A percentile compares a stretch with the other conserved stretches of the same genome.
These are phyloP conservation scores for Penicillium crustosum DNA, from an alignment of 2,329 filamentous ascomycete genomes.

Conservation along the genomic window DNA sequence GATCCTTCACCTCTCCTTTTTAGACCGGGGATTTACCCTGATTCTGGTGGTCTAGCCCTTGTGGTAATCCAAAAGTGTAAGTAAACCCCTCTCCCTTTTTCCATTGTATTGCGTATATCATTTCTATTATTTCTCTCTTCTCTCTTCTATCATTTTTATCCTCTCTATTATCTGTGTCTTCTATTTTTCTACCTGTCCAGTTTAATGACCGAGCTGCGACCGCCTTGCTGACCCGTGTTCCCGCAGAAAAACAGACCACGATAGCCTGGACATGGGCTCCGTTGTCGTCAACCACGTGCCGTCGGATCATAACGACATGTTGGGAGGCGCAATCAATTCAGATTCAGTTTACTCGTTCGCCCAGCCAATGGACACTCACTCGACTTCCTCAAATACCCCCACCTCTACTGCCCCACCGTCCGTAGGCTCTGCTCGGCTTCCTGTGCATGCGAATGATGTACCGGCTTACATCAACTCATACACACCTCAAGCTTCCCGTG, in stretches of 20 bases:
- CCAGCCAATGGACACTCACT: constrained; percentile 1
- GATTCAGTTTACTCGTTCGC: constrained; percentile 39
- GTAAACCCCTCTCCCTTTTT: neutral
- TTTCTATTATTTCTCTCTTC: neutral
- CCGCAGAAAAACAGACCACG: constrained; percentile 9
- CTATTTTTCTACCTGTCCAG: neutral
- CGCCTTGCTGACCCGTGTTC: constrained; percentile 13
- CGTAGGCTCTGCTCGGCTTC: constrained; percentile 34
- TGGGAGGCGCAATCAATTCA: constrained; percentile 47
- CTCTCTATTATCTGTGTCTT: neutral
- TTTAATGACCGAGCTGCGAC: constrained; percentile 4
- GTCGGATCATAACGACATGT: constrained; percentile 69
- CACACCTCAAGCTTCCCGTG: constrained; percentile 24
- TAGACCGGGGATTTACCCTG: neutral
- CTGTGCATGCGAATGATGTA: constrained; percentile 31
- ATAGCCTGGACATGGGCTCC: constrained; percentile 58
- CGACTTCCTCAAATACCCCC: constrained; percentile 34
- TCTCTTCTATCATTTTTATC: neutral
- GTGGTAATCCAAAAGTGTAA: constrained; percentile 1
- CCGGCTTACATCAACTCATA: constrained; percentile 35
- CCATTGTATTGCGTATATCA: neutral
- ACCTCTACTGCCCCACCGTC: constrained; percentile 40
- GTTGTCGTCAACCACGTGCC: constrained; percentile 67
- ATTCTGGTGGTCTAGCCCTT: neutral
- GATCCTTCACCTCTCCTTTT: neutral